Evolutionary conservation across 1,284 basidiomycete genomes (phyloP).

Genomic region (Heterobasidion annosum): DNA sequence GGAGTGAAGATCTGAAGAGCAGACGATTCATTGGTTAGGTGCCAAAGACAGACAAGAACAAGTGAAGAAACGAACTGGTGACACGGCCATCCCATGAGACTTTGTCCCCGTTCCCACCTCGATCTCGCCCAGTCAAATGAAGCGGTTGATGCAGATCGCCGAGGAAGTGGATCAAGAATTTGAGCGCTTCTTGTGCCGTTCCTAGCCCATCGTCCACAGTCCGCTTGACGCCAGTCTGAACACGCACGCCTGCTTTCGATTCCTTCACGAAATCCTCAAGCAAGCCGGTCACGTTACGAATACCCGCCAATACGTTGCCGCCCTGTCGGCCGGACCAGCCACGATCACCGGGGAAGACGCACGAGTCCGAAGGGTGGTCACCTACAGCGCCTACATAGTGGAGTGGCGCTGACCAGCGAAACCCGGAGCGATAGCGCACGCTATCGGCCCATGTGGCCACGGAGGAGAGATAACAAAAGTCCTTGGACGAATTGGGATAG

Average conservation of each 20-base stretch:
- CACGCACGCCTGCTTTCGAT: not conserved
- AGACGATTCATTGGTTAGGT: not conserved
- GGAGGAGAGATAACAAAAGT: constrained; percentile 67
- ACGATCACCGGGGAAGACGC: constrained; percentile 66
- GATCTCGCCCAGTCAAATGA: constrained; percentile 78
- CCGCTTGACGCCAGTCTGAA: not conserved
- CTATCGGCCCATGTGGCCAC: constrained; percentile 86
- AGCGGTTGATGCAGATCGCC: constrained; percentile 91
- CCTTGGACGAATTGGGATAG: constrained; percentile 31
- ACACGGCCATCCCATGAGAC: constrained; percentile 62
- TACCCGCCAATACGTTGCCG: constrained; percentile 67
- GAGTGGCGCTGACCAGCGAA: constrained; percentile 53
- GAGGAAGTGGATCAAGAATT: constrained; percentile 85
- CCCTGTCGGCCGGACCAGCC: constrained; percentile 70
- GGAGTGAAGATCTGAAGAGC: constrained; percentile 65
- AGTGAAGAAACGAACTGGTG: constrained; percentile 41
- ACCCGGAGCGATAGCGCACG: constrained; percentile 28
- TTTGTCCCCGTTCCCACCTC: constrained; percentile 76
- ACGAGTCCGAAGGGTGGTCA: constrained; percentile 72
- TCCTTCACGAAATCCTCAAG: constrained; percentile 35
- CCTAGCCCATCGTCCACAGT: constrained; percentile 10
- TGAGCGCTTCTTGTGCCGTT: constrained; percentile 59
- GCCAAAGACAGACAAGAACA: not conserved
- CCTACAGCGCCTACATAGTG: constrained; percentile 71
- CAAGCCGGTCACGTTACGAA: constrained; percentile 64